These are phyloP conservation scores for Amylocarpus encephaloides DNA, from an alignment of 2,329 filamentous ascomycete species.

Conservation along the genomic window DNA sequence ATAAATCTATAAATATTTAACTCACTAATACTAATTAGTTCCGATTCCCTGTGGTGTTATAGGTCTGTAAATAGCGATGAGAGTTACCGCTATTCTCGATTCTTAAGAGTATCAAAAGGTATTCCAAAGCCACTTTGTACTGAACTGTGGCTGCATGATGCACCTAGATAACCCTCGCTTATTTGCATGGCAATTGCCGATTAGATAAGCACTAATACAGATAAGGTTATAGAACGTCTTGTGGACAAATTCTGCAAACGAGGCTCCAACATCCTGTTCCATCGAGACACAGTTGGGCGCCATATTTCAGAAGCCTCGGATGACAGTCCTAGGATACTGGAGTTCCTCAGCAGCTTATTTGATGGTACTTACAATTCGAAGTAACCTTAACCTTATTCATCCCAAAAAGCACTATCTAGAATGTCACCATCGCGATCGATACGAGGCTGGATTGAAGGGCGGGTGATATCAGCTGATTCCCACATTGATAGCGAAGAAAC, in stretches of 20 bases:
- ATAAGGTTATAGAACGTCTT: slow-evolving; percentile 40
- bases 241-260: slow-evolving; percentile 36
- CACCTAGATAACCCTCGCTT: slow-evolving; percentile 41
- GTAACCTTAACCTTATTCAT: too few relatives aligned
- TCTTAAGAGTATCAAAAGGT: slow-evolving; percentile 17
- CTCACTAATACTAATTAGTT: too few relatives aligned
- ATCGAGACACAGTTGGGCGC: slow-evolving; percentile 38
- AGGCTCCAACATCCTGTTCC: slow-evolving; percentile 38
- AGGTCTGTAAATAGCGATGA: too few relatives aligned
- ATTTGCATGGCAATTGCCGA: slow-evolving; percentile 44
- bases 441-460: too few relatives aligned
- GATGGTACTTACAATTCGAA: slow-evolving; percentile 2
- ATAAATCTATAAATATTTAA: too few relatives aligned
- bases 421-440: too few relatives aligned
- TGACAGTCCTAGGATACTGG: slow-evolving; percentile 31
- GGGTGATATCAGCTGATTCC: too few relatives aligned
- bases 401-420: too few relatives aligned
- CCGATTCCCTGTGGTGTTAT: too few relatives aligned
- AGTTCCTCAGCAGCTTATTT: slow-evolving; percentile 24
- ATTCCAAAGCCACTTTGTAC: slow-evolving; percentile 3
- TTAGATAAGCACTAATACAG: slow-evolving; percentile 37
- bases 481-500: too few relatives aligned
- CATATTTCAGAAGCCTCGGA: slow-evolving; percentile 36
- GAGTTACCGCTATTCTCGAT: too few relatives aligned
- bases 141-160: slow-evolving; percentile 30